phyloP scores from a whole-genome alignment of 1,139 yeast genomes.

The Geotrichum carabidarum region DNA sequence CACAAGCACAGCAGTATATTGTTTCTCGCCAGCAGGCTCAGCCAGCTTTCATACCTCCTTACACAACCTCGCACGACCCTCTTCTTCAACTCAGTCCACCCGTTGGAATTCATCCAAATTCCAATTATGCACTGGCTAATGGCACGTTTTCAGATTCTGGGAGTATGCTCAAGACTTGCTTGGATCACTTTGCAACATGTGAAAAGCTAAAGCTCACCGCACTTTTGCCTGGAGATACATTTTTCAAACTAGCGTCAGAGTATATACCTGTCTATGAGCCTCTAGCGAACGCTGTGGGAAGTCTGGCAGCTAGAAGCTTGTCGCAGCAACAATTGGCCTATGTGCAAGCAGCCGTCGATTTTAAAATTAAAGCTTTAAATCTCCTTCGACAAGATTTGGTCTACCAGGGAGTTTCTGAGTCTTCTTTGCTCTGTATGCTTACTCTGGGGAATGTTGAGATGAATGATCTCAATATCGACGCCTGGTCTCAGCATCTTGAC shows the following conservation, averaged over 20 bases:
- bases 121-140: not conserved
- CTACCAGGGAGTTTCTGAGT: slow-evolving; percentile 5
- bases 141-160: not conserved
- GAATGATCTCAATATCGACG: slow-evolving; percentile 1
- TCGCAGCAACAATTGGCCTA: not conserved
- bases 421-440: slow-evolving; percentile 1
- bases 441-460: slow-evolving; percentile 4
- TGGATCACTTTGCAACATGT: slow-evolving; percentile 6
- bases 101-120: not conserved
- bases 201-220: slow-evolving; percentile 3
- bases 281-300: slow-evolving; percentile 12
- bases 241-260: not conserved
- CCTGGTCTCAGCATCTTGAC: slow-evolving; percentile 2
- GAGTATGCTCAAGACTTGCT: slow-evolving; percentile 6
- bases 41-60: not conserved
- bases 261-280: slow-evolving; percentile 12
- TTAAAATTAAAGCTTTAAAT: slow-evolving; percentile 5
- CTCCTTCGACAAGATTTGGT: slow-evolving; percentile 1
- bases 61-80: not conserved
- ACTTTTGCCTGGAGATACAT: slow-evolving; percentile 3
- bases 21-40: not conserved
- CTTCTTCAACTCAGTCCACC: not conserved
- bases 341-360: slow-evolving; percentile 1
- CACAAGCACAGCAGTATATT: not conserved
- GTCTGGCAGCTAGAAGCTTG: slow-evolving; percentile 11